Conservation (phyloP, 306 rosid genomes). For the Argentina anserina region DNA sequence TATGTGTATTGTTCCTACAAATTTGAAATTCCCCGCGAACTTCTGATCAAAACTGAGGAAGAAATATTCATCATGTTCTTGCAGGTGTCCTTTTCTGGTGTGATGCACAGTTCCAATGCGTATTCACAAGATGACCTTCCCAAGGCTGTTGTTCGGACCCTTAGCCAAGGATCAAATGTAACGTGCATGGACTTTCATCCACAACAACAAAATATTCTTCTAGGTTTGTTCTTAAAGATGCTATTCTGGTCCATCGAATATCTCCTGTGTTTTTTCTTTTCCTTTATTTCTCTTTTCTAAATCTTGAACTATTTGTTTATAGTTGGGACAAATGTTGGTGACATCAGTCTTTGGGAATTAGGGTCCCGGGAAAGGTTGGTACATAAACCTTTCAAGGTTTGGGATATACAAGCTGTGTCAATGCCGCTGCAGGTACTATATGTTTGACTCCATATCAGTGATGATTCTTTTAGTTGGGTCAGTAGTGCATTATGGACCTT, state of each 20-base stretch:
- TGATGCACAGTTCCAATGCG: slow-evolving; percentile 33
- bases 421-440: slow-evolving; percentile 35
- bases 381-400: slow-evolving; percentile 37
- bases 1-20: neutral
- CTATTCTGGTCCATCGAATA: neutral
- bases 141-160: slow-evolving; percentile 30
- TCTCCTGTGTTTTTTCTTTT: neutral
- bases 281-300: neutral
- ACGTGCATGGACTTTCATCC: slow-evolving; percentile 51
- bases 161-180: slow-evolving; percentile 43
- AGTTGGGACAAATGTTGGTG: slow-evolving; percentile 51
- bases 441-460: neutral
- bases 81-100: slow-evolving; percentile 45
- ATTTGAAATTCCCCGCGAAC: neutral
- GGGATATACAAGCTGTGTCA: slow-evolving; percentile 35
- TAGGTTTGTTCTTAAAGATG: slow-evolving; percentile 28
- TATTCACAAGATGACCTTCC: slow-evolving; percentile 51
- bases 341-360: slow-evolving; percentile 45
- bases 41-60: neutral
- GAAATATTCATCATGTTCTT: slow-evolving; percentile 5
- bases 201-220: slow-evolving; percentile 35
- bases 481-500: neutral
- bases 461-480: neutral
- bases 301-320: slow-evolving; percentile 8
- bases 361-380: slow-evolving; percentile 41